These are phyloP conservation scores for Gossypium gossypioides DNA, from an alignment of 441 rosid genomes.

Conservation along the genomic window DNA sequence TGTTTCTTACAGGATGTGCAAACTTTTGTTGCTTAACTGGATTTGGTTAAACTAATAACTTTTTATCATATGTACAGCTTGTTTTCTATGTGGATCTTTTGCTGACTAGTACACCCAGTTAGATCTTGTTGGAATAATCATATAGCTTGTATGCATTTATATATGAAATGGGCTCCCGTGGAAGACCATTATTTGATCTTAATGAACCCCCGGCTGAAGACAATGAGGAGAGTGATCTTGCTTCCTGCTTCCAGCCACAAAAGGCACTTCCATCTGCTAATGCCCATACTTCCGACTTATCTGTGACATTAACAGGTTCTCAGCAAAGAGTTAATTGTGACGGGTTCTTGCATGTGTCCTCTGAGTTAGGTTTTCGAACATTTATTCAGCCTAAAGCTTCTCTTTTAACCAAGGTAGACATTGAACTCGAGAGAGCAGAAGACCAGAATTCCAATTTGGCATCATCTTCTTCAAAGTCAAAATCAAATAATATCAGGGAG, in stretches of 20 bases:
- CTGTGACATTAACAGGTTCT: constrained; percentile 39
- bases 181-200: constrained; percentile 83
- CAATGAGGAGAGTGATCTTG: constrained; percentile 41
- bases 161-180: constrained; percentile 81
- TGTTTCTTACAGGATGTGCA: neutral
- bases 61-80: constrained; percentile 13
- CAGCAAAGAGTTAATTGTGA: constrained; percentile 40
- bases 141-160: constrained; percentile 57
- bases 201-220: constrained; percentile 77
- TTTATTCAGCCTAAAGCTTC: constrained; percentile 46
- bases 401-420: constrained; percentile 24
- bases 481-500: constrained; percentile 24
- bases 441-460: constrained; percentile 24
- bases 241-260: constrained; percentile 45
- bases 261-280: constrained; percentile 42
- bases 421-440: constrained; percentile 31
- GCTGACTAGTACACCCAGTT: constrained; percentile 16
- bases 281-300: constrained; percentile 32
- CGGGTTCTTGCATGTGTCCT: constrained; percentile 65
- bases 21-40: neutral
- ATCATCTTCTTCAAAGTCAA: constrained; percentile 24
- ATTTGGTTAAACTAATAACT: neutral
- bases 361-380: constrained; percentile 84
- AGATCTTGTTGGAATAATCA: constrained; percentile 17
- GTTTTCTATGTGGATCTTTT: constrained; percentile 25